phyloP scores from a whole-genome alignment of 371 early-diverging fungal genomes.

The Rhizomucor miehei region DNA sequence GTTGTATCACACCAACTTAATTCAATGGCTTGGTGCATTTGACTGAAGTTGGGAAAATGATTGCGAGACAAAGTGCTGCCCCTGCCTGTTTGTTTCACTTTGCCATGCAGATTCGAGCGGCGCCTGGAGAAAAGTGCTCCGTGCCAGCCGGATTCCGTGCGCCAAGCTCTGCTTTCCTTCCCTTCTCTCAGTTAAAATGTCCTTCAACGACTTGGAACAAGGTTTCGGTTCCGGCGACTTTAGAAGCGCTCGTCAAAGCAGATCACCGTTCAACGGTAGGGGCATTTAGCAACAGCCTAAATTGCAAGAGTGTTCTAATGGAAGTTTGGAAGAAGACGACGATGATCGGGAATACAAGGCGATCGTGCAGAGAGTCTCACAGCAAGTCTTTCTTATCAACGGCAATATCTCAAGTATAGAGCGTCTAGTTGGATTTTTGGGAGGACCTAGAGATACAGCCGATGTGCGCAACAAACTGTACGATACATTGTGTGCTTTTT shows the following conservation, averaged over 20 bases:
- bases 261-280: slow-evolving; percentile 14
- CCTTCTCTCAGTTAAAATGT: slow-evolving; percentile 32
- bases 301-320: slow-evolving; percentile 1
- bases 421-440: slow-evolving; percentile 72
- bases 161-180: slow-evolving; percentile 1
- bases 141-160: background rate
- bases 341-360: slow-evolving; percentile 54
- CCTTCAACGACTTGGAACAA: slow-evolving; percentile 57
- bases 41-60: too few species aligned
- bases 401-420: slow-evolving; percentile 82
- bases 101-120: too few species aligned
- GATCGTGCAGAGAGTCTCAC: slow-evolving; percentile 61
- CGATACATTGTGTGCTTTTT: too few species aligned
- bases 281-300: background rate
- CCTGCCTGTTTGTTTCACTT: background rate
- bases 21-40: too few species aligned
- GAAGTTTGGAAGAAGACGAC: slow-evolving; percentile 22
- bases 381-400: slow-evolving; percentile 74
- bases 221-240: slow-evolving; percentile 32
- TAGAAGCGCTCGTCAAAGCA: slow-evolving; percentile 17
- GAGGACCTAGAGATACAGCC: slow-evolving; percentile 74
- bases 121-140: too few species aligned
- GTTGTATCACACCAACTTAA: too few species aligned
- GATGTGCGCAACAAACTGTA: slow-evolving; percentile 77
- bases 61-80: too few species aligned